A percentile compares a stretch with the other conserved stretches of the same genome.
These are phyloP conservation scores for Candolleomyces aberdarensis DNA, from an alignment of 768 basidiomycete genomes.

Conservation along the genomic window DNA sequence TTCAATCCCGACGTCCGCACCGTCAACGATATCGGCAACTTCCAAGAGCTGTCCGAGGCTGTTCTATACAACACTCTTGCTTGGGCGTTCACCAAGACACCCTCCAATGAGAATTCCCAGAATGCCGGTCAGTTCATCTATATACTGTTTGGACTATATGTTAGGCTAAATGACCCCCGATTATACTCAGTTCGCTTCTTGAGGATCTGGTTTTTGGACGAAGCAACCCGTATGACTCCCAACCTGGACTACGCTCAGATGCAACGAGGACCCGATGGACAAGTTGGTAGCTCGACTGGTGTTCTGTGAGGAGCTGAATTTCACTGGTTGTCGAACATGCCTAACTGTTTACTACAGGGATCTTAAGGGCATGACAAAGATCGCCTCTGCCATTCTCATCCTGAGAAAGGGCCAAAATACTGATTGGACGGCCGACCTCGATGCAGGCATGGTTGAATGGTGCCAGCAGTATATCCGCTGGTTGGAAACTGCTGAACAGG, in stretches of 20 bases:
- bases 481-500: slow-evolving; percentile 48
- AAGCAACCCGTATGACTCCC: slow-evolving; percentile 58
- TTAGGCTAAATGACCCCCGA: not conserved
- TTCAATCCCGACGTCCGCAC: slow-evolving; percentile 63
- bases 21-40: slow-evolving; percentile 53
- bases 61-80: slow-evolving; percentile 61
- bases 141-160: not conserved
- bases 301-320: slow-evolving; percentile 39
- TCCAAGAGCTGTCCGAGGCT: slow-evolving; percentile 54
- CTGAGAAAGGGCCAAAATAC: slow-evolving; percentile 46
- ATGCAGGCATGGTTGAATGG: slow-evolving; percentile 50
- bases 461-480: slow-evolving; percentile 49
- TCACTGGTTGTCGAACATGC: not conserved
- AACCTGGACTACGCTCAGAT: slow-evolving; percentile 60
- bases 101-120: slow-evolving; percentile 32
- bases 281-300: slow-evolving; percentile 48
- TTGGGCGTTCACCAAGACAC: slow-evolving; percentile 39
- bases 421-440: slow-evolving; percentile 53
- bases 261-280: slow-evolving; percentile 36
- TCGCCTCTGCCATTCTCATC: slow-evolving; percentile 50
- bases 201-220: slow-evolving; percentile 58
- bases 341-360: slow-evolving; percentile 37
- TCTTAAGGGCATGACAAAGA: slow-evolving; percentile 54
- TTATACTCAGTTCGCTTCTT: slow-evolving; percentile 38
- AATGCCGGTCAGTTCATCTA: slow-evolving; percentile 29